These are phyloP conservation scores for Mangifera indica DNA, from an alignment of 345 rosid genomes.

Conservation along the genomic window DNA sequence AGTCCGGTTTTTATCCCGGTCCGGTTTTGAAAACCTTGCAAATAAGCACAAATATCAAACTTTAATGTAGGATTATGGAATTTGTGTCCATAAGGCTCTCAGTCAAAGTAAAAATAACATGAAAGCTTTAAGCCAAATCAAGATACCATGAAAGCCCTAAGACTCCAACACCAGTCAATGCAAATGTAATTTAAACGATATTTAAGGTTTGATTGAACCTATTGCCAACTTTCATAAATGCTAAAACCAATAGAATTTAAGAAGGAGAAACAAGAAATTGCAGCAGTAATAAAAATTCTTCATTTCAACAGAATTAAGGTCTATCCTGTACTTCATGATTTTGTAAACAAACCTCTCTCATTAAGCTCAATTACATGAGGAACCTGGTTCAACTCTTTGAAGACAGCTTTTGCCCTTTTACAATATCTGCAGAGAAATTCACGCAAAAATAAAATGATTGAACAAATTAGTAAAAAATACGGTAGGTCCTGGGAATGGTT, in stretches of 20 bases:
- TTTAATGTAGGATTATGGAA: neutral
- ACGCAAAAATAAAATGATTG: neutral
- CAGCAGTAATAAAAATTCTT: neutral
- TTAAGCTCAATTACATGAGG: constrained; percentile 87
- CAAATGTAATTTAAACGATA: neutral
- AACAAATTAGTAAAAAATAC: constrained; percentile 17
- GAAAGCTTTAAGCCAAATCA: neutral
- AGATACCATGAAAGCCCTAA: constrained; percentile 5
- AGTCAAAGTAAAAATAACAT: neutral
- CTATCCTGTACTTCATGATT: neutral
- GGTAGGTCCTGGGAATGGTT: neutral
- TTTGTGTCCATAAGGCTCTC: neutral
- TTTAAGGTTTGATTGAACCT: neutral
- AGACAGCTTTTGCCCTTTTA: constrained; percentile 75
- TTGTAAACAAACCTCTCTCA: constrained; percentile 62
- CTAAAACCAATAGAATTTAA: neutral
- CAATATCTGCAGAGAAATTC: constrained; percentile 56
- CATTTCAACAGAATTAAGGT: neutral
- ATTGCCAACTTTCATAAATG: neutral
- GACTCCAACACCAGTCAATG: neutral
- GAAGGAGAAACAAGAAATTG: neutral
- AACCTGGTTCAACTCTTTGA: constrained; percentile 63
- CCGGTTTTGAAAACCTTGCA: too few species aligned
- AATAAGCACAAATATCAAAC: neutral
- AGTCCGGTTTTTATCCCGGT: too few species aligned